Evolutionary conservation across 192 early-diverging fungal species (phyloP), one percentile per base, ranked within the genome.

Genomic region (Backusella parvicylindrica): DNA sequence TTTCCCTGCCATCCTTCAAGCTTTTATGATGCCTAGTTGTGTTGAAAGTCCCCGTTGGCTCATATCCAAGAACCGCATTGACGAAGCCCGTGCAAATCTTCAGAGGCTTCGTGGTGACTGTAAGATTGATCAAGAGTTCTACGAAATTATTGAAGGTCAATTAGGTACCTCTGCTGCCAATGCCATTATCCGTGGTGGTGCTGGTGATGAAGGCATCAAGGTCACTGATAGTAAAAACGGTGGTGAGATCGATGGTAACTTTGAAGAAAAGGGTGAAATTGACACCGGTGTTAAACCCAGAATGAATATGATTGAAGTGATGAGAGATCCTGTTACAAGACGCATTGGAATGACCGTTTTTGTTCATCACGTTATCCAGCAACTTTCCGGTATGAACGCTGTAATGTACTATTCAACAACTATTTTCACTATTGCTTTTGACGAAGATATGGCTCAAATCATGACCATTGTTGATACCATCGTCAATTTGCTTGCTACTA

Each of bases 371-470:
- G 81, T 91, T 35, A 83, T 87, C 74, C 95, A 96, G 79, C 94
- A 95, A 81, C 85, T 95, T 28, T 90, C 87, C 49, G 94, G 92
- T 66, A 94, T 96, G 78, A 95, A 95, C 78, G 93, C 90, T 12
- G 88, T 94, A 41, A 92, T 94, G 74, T 94, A 91, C 79, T 96
- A 95, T 79, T 91, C 89, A 21, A 93, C 95, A 7, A 88, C 88
- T 28, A 93, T 95, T 65, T 91, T 95, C 82, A 85, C 84, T 56
- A 67, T 90, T 77, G 82, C 75, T 31, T 91, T 89, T 79, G 76
- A 84, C 35, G 70, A 87, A 15, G 75, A 83, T 9, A 86, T 86
- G 31, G 81, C 89, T 33, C 87, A 87, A 53, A 84, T 85, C 32
- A 84, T 95, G 23, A 86, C 92, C 16, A 85, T 92, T n/a, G 86